Percentiles rank a stretch among this genome's conserved stretches.
Evolutionary conservation across 2,329 filamentous ascomycete species (phyloP).

Genomic region (Verticillium nubilum): DNA sequence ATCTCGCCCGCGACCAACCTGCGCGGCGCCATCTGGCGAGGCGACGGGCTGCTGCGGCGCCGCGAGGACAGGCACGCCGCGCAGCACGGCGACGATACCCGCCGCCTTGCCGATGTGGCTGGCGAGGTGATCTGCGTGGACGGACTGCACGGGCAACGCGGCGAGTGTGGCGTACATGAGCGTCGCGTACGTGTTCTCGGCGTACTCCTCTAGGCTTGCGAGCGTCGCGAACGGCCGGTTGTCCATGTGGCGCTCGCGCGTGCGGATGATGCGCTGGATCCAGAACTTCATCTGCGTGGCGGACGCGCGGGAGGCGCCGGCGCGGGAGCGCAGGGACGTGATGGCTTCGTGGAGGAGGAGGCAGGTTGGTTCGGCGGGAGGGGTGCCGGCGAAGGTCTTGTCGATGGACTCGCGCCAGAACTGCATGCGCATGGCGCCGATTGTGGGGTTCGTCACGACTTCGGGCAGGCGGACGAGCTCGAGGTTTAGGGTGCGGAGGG

Average conservation of each 20-base stretch:
- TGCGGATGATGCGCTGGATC: constrained; percentile 71
- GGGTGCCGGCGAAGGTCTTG: constrained; percentile 68
- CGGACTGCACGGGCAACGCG: constrained; percentile 69
- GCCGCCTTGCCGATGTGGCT: constrained; percentile 93
- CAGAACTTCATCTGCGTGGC: constrained; percentile 60
- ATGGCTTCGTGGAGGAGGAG: constrained; percentile 74
- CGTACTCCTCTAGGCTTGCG: constrained; percentile 75
- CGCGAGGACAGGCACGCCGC: constrained; percentile 83
- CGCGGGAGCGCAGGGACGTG: constrained; percentile 46
- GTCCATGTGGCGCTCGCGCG: constrained; percentile 75
- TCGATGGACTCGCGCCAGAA: constrained; percentile 89
- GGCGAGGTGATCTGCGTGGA: constrained; percentile 86
- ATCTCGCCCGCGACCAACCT: constrained; percentile 22
- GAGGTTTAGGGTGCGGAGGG: constrained; percentile 87
- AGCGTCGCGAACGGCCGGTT: constrained; percentile 77
- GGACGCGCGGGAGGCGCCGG: constrained; percentile 20
- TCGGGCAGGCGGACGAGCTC: constrained; percentile 88
- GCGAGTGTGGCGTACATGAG: constrained; percentile 85
- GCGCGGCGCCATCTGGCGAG: constrained; percentile 29
- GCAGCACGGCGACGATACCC: constrained; percentile 80
- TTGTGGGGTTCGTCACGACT: constrained; percentile 78
- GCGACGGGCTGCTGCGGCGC: constrained; percentile 57
- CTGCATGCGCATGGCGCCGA: constrained; percentile 84
- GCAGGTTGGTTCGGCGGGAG: constrained; percentile 87
- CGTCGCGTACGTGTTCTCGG: constrained; percentile 91